Percentiles rank a stretch among this genome's conserved stretches.
These are phyloP conservation scores for Epipyxis sp. DNA, from an alignment of 108 stramenopile species.

Conservation along the genomic window DNA sequence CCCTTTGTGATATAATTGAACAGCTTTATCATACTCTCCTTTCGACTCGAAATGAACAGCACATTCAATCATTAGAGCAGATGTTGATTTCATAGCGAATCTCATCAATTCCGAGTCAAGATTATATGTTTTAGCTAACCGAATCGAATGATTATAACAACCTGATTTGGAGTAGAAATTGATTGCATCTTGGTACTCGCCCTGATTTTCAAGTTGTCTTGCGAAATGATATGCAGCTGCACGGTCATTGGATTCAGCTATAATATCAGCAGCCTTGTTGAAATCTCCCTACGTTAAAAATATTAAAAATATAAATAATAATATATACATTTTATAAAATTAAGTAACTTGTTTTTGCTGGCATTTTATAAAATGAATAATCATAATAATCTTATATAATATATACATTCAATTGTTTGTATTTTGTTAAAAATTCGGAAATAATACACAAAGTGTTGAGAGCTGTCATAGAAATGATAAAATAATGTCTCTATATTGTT, in stretches of 20 bases:
- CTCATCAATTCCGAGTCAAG: constrained; percentile 58
- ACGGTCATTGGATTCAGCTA: constrained; percentile 49
- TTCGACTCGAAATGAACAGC: constrained; percentile 63
- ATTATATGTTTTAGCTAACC: constrained; percentile 60
- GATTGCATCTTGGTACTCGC: constrained; percentile 49
- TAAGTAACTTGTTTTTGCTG: too few relatives aligned
- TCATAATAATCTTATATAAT: too few relatives aligned
- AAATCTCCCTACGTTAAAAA: constrained; percentile 32
- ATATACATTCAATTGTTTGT: too few relatives aligned
- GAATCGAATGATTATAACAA: constrained; percentile 64
- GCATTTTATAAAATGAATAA: too few relatives aligned
- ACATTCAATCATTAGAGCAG: constrained; percentile 51
- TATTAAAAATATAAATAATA: too few relatives aligned
- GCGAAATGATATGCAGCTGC: constrained; percentile 68
- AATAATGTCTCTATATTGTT: too few relatives aligned
- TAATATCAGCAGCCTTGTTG: constrained; percentile 47
- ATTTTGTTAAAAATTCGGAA: too few relatives aligned
- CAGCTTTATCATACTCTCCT: constrained; percentile 63
- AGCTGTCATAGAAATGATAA: too few relatives aligned
- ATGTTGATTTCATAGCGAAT: constrained; percentile 58
- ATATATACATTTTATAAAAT: too few relatives aligned
- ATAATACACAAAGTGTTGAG: too few relatives aligned
- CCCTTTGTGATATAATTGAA: constrained; percentile 64
- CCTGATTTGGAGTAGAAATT: constrained; percentile 49
- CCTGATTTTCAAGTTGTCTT: constrained; percentile 50